Evolutionary conservation across 352 stramenopile genomes (phyloP).

Genomic region (Vaucheria bursata): DNA sequence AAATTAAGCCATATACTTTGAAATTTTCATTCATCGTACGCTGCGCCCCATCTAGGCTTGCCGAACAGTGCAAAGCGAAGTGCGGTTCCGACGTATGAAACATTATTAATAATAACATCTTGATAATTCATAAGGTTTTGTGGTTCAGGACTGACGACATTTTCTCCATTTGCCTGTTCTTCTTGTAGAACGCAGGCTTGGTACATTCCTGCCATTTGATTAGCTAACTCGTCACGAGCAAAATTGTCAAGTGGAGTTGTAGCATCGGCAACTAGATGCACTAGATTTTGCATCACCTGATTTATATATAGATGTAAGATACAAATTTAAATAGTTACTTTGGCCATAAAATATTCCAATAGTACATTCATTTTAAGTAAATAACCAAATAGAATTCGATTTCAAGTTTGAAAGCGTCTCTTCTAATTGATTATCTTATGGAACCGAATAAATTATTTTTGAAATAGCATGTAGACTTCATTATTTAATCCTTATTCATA

Average conservation of each 20-base stretch:
- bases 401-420: not conserved
- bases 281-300: slow-evolving; percentile 22
- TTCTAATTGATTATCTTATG: not conserved
- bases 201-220: slow-evolving; percentile 32
- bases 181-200: slow-evolving; percentile 9
- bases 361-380: not conserved
- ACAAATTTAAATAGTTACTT: slow-evolving; percentile 17
- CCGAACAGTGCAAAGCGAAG: not conserved
- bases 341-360: not conserved
- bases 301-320: too few species aligned
- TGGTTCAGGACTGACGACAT: not conserved
- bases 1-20: too few species aligned
- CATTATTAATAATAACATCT: too few species aligned
- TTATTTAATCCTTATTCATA: not conserved
- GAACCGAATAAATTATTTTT: not conserved
- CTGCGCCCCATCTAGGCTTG: not conserved
- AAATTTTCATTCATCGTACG: too few species aligned
- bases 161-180: not conserved
- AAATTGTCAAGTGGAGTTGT: slow-evolving; percentile 15
- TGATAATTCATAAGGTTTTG: too few species aligned
- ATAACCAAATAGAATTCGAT: not conserved
- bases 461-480: not conserved
- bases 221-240: slow-evolving; percentile 21
- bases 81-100: not conserved
- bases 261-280: slow-evolving; percentile 19